phyloP scores from a whole-genome alignment of 345 rosid genomes.

The Camelina sativa region DNA sequence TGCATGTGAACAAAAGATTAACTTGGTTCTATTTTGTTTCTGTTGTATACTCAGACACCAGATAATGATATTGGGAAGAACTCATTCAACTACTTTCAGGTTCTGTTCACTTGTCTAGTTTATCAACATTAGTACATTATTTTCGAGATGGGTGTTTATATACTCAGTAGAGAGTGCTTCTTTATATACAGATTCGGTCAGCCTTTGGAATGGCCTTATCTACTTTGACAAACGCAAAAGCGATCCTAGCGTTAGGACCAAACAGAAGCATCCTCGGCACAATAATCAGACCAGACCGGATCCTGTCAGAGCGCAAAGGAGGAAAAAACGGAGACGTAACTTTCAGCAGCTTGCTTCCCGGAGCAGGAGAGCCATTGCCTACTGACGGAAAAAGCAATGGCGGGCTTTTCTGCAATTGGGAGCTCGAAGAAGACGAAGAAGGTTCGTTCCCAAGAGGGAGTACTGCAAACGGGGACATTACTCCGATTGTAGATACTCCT shows the following conservation, averaged over 20 bases:
- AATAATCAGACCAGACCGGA: slow-evolving; percentile 81
- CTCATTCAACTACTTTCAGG: slow-evolving; percentile 97
- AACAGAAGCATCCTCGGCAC: slow-evolving; percentile 89
- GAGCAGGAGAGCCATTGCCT: slow-evolving; percentile 88
- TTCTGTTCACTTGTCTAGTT: slow-evolving; percentile 36
- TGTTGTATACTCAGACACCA: slow-evolving; percentile 59
- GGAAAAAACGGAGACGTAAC: slow-evolving; percentile 70
- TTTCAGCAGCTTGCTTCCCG: slow-evolving; percentile 74
- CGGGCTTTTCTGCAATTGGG: slow-evolving; percentile 79
- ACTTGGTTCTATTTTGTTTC: not conserved
- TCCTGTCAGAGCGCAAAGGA: slow-evolving; percentile 76
- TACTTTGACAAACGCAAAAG: slow-evolving; percentile 73
- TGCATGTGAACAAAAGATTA: slow-evolving; percentile 14
- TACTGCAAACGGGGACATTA: slow-evolving; percentile 39
- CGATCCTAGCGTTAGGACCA: slow-evolving; percentile 62
- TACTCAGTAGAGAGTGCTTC: not conserved
- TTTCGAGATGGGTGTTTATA: not conserved
- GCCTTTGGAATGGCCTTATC: slow-evolving; percentile 87
- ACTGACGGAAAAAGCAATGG: slow-evolving; percentile 41
- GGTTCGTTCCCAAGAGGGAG: slow-evolving; percentile 73
- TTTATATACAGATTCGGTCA: slow-evolving; percentile 69
- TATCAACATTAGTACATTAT: not conserved
- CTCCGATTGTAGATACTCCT: slow-evolving; percentile 48
- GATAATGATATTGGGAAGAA: slow-evolving; percentile 91
- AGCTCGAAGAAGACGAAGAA: slow-evolving; percentile 70